Base-by-base conservation (phyloP, 176 grass and related monocot genomes). In the Thinopyrum elongatum region DNA sequence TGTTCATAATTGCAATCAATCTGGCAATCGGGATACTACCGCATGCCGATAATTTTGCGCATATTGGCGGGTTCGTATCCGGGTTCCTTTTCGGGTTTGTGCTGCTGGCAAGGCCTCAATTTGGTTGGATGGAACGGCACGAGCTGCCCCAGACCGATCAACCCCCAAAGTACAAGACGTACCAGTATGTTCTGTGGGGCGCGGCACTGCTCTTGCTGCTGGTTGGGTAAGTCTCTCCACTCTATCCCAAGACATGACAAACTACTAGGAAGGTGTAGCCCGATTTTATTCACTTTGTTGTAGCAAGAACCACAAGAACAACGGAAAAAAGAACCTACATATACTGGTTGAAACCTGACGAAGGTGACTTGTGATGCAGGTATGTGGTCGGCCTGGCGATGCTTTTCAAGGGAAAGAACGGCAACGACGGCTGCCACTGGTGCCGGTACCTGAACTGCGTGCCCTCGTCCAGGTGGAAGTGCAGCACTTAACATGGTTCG, bases 401-500 rank as follows among this genome's bases (percentile, higher is more conserved):
- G 96, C 91, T 98, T 74, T 98, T 91, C 88, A 91, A 90, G 84
- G 96, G 96, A 33, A 95, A 95, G 85, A 98, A 98, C n/a, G 91
- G 91, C 77, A 95, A 94, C 36, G 90, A 98, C 39, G 82, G 87
- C 59, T 98, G 96, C 88, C 88, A 89, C 82, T 98, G 96, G 96
- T 95, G 96, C 76, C 96, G 92, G 46, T 94, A 95, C 85, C 88
- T 98, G 57, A 86, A 98, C 85, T 98, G 96, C 23, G 64, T 98
- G 36, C 93, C 96, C 1, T 91, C 96, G 66, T 98, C 96, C 39
- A 92, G 86, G 26, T 98, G 96, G 95, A 98, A 74, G 58, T 98
- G 95, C 36, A 83, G 73, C 22, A 88, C 83, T 22, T 93, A 88
- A 75, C 7, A 22, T 76, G 49, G 8, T 63, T 72, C 25, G 10